Base-by-base conservation (phyloP, 2,329 filamentous ascomycete genomes). In the Colletotrichum tamarilloi region DNA sequence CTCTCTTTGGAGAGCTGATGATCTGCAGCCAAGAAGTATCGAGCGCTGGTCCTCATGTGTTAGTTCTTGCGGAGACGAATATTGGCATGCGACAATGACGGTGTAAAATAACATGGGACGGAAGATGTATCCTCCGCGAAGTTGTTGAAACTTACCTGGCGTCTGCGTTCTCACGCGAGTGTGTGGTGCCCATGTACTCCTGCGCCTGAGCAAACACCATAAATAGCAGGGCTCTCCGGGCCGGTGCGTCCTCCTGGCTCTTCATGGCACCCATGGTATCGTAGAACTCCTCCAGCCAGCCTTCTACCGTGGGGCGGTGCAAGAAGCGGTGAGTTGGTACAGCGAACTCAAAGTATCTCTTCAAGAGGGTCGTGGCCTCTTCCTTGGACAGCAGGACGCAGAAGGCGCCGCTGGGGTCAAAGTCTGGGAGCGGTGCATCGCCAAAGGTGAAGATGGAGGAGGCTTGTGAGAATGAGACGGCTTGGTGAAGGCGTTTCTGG, bases 311-410 rank as follows among this genome's bases (percentile, higher is more conserved):
- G 0, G 86, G 85, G 3, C 87, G 81, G 76, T 90, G 88, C 7
- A 90, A 77, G 72, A 89, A 90, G 0, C 88, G 83, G 75, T 90
- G 88, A 0, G 88, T 89, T 1, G 89, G 87, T 69, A 88, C 87
- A 1, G 87, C 87, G 75, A 87, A 89, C 67, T 89, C 88, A 76
- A 90, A 90, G 71, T 90, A 90, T 6, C 87, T 79, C 42, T 85
- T 82, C 1, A 90, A 80, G 22, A 90, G 55, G 1, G 75, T 76
- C 55, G 79, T 75, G 4, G 79, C 78, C 32, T 80, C 81, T 7
- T 83, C 80, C 56, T 81, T 80, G 56, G 86, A 73, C 32, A 84
- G 81, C 77, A 89, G 74, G 76, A 84, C 76, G 77, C 84, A 83
- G 35, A 81, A 81, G 5, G 68, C 68, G 63, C 68, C 68, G 30